A percentile compares a stretch with the other conserved stretches of the same genome.
phyloP scores from a whole-genome alignment of 768 basidiomycete species.

The Rhizopogon vesiculosus region DNA sequence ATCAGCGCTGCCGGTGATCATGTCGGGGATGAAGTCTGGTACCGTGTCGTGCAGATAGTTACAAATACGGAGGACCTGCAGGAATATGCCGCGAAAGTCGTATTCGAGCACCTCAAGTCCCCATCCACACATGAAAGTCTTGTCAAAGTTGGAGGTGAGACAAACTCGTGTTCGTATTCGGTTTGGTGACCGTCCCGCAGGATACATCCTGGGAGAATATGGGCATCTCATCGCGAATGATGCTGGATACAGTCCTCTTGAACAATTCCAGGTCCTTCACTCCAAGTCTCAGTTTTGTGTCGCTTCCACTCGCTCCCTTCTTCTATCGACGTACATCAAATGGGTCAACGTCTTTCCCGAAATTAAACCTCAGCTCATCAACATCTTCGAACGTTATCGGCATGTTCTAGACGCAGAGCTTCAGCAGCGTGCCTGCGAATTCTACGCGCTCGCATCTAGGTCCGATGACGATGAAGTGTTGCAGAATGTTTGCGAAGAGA shows the following conservation, averaged over 20 bases:
- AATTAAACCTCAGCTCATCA: constrained; percentile 89
- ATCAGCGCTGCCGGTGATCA: constrained; percentile 98
- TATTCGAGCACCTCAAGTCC: constrained; percentile 83
- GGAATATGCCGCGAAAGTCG: constrained; percentile 89
- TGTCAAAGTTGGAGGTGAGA: constrained; percentile 90
- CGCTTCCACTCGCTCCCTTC: constrained; percentile 85
- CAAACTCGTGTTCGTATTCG: not conserved
- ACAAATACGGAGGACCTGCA: constrained; percentile 98
- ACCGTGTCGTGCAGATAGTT: constrained; percentile 96
- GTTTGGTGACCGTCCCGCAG: constrained; percentile 35
- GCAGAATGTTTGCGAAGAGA: constrained; percentile 95
- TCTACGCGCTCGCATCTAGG: constrained; percentile 79
- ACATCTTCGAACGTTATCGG: constrained; percentile 96
- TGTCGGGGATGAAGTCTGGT: constrained; percentile 99
- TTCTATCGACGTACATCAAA: constrained; percentile 97
- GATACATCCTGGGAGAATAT: constrained; percentile 97
- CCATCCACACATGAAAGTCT: constrained; percentile 89
- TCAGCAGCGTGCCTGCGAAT: constrained; percentile 98
- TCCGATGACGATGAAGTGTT: constrained; percentile 90
- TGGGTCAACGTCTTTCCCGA: constrained; percentile 99
- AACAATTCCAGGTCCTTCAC: constrained; percentile 91
- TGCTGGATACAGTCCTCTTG: constrained; percentile 84
- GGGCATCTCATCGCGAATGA: constrained; percentile 98
- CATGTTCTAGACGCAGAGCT: constrained; percentile 96
- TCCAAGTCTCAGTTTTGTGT: constrained; percentile 94